Evolutionary conservation across 2,329 filamentous ascomycete genomes (phyloP), one percentile per base, ranked within the genome.

Genomic region (Seiridium cupressi): DNA sequence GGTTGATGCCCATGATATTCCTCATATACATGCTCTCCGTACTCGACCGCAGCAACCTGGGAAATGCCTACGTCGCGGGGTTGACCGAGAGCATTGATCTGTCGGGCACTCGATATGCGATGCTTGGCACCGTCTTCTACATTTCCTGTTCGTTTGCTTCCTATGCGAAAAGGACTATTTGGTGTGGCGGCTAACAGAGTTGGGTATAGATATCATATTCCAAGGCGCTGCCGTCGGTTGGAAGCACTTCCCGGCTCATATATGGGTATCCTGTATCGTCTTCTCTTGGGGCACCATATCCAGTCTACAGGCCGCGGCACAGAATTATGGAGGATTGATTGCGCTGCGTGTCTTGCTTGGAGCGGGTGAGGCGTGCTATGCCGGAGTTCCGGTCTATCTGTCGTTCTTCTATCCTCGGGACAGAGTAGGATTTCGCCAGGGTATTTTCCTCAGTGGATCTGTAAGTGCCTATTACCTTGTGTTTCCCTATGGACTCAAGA

Each of bases 341-440:
- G 76, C 73, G 1, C 65, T 77, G n/a, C 72, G 78, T 3, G 78
- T 78, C 51, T 67, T 80, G 10, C 70, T 80, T 0, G 78, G 78
- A 34, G 72, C 76, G 11, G 71, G 74, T 60, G 78, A 80, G 62
- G 76, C 77, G 18, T 65, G 68, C 63, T 68, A 67, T 18, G 64
- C 31, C 32, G 11, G 73, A 74, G 42, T 80, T 72, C 64, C 77
- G 70, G 58, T 68, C 9, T 75, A 73, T 11, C 70, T 85, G 0
- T 82, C 79, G 0, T 85, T 85, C 69, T 86, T 87, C 73, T 89
- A 88, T 66, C 77, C 83, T 6, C 75, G 85, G 11, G 76, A 83
- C 42, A 82, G 84, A 64, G 72, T 87, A 10, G 84, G 84, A 38
- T 74, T 86, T 36, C 75, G 84, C 3, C 80, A 80, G 56, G 84